Percentiles rank a stretch among this genome's conserved stretches.
Conservation (phyloP, 1,139 yeast species). For the Suhomyces terraborum region DNA sequence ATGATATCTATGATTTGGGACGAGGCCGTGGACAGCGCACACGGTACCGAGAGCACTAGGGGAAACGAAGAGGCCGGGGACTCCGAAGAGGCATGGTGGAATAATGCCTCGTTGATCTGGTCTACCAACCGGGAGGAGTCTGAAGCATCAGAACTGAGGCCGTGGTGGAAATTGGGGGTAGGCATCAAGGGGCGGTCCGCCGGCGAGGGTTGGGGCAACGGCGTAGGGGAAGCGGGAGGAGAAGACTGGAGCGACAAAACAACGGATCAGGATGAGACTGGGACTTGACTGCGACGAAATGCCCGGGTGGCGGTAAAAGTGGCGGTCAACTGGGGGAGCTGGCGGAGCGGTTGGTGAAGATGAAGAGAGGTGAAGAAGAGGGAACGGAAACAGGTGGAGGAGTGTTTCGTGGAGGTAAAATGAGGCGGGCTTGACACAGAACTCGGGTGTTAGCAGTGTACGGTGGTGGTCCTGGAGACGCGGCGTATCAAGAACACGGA, state of each 20-base stretch:
- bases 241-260: background rate
- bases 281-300: too few species aligned
- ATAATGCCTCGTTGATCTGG: constrained; percentile 13
- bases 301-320: too few species aligned
- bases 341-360: too few species aligned
- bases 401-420: too few species aligned
- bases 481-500: too few species aligned
- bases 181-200: constrained; percentile 5
- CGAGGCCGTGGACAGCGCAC: background rate
- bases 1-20: constrained; percentile 1
- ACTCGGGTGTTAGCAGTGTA: too few species aligned
- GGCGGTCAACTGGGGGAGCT: too few species aligned
- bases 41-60: constrained; percentile 8
- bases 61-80: constrained; percentile 10
- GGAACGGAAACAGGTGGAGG: too few species aligned
- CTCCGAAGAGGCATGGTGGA: constrained; percentile 6
- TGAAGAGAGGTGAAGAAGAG: too few species aligned
- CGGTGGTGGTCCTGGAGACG: too few species aligned
- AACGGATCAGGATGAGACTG: background rate
- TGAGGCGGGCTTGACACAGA: too few species aligned
- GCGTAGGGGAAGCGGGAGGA: background rate
- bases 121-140: constrained; percentile 9
- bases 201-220: background rate
- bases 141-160: constrained; percentile 3
- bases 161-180: constrained; percentile 3